Percentiles rank a stretch among this genome's conserved stretches.
Conservation (phyloP, 2,329 filamentous ascomycete species). For the Blastomyces emzantsi region DNA sequence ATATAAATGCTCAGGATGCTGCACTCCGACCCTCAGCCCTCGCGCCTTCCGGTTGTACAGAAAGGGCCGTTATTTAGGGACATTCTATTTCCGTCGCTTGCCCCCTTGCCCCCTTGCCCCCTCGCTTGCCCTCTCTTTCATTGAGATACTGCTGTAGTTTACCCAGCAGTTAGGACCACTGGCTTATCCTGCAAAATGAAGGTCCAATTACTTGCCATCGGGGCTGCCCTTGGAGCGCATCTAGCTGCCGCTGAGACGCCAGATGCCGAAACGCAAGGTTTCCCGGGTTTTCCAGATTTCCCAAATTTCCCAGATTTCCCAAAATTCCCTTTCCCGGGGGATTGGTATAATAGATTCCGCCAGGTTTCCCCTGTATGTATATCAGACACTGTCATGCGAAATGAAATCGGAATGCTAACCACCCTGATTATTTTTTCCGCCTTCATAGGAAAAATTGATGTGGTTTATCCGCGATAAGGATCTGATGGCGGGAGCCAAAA, state of each 20-base stretch:
- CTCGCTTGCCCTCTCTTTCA: background rate
- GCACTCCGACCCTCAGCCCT: background rate
- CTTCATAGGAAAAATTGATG: slow-evolving; percentile 18
- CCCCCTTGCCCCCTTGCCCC: background rate
- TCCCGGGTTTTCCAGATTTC: background rate
- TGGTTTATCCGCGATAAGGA: slow-evolving; percentile 18
- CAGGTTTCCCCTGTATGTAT: slow-evolving; percentile 8
- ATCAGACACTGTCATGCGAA: background rate
- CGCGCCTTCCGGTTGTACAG: background rate
- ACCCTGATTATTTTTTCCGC: background rate
- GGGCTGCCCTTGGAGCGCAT: slow-evolving; percentile 13
- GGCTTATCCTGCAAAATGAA: slow-evolving; percentile 11
- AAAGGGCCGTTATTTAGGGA: background rate
- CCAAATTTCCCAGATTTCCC: background rate
- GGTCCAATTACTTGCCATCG: slow-evolving; percentile 12
- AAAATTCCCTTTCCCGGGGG: background rate
- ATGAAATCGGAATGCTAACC: slow-evolving; percentile 2
- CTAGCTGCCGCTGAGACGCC: slow-evolving; percentile 6
- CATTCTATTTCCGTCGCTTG: background rate
- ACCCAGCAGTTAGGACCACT: background rate
- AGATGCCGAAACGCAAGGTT: background rate
- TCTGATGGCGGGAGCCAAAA: slow-evolving; percentile 16
- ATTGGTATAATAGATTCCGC: background rate
- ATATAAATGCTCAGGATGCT: background rate
- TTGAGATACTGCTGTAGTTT: background rate